Base-by-base conservation (phyloP, 345 rosid species). In the Eutrema heterophyllum region DNA sequence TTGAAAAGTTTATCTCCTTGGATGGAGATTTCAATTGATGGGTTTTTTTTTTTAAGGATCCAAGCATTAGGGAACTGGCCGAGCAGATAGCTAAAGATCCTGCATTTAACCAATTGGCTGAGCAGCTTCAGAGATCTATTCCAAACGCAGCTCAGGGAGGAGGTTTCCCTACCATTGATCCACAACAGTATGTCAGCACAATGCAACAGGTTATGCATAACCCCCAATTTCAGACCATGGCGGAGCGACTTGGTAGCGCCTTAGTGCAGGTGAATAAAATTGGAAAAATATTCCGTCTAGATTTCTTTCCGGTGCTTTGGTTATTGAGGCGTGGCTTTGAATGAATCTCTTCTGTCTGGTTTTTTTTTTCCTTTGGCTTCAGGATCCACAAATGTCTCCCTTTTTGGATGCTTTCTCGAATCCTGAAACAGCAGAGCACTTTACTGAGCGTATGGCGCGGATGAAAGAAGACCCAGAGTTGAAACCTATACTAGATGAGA, bases 131-230 rank as follows among this genome's bases (percentile, higher is more conserved):
- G 82, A 82, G 87, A 78, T 83, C 92, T 5, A 81, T 92, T 54
- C 93, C 89, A 56, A 91, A 86, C 65, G 81, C 84, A 58, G 29
- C 85, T 3, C 73, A 55, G 26, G 98, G 84, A 15, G 96, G 83
- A 0, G 61, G 79, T 53, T 35, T 83, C 36, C 97, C 98, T 30
- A 84, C 82, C 79, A 84, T 95, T 71, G 96, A 95, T 69, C 67
- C 89, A 18, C 86, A 90, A 57, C 91, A 90, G 62, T 95, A 95
- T 76, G 77, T 83, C 38, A 61, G 86, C 49, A 95, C 99, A 9
- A 89, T 95, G 96, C 92, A 90, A 61, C 97, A 95, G 79, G 98
- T 95, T 80, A 92, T 95, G 97, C 88, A 92, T 82, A 95, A 95
- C 82, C 99, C 97, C 36, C 94, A 88, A 41, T 92, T 95, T 80